Evolutionary conservation across 1,284 basidiomycete genomes (phyloP).

Genomic region (Somion occarium): DNA sequence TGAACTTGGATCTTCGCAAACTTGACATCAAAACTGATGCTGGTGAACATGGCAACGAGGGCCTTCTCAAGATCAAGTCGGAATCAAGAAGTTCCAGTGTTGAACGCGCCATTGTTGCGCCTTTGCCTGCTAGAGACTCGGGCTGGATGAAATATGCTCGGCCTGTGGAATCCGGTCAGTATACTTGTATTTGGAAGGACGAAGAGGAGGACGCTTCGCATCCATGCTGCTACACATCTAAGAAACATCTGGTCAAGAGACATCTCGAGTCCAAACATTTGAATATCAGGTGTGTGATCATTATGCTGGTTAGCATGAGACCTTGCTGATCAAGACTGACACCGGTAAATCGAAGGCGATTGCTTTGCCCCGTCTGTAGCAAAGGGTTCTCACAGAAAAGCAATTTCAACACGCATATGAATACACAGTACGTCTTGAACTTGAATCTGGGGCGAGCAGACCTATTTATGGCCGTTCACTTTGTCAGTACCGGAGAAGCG

Average conservation of each 20-base stretch:
- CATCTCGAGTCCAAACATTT: conserved; percentile 64
- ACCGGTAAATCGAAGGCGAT: conserved; percentile 36
- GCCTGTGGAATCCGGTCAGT: conserved; percentile 9
- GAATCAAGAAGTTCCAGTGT: background rate
- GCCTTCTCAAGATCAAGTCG: background rate
- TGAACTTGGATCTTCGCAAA: background rate
- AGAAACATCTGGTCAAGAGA: conserved; percentile 64
- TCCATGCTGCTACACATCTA: conserved; percentile 47
- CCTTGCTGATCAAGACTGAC: conserved; percentile 6
- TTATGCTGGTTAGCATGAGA: conserved; percentile 2
- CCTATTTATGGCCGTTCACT: background rate
- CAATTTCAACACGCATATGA: conserved; percentile 53
- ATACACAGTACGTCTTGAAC: conserved; percentile 47
- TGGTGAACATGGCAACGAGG: background rate
- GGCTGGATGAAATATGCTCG: background rate
- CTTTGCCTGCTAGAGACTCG: background rate
- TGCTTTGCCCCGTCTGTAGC: conserved; percentile 48
- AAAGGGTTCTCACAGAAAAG: conserved; percentile 59
- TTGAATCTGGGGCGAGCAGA: conserved; percentile 1
- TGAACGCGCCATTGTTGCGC: background rate
- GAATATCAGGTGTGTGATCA: conserved; percentile 49
- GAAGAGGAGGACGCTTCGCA: conserved; percentile 8
- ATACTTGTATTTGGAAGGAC: conserved; percentile 25
- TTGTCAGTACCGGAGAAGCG: conserved; percentile 49
- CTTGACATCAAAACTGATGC: background rate